Evolutionary conservation across 2,329 filamentous ascomycete genomes (phyloP).

Genomic region (Fusarium denticulatum): DNA sequence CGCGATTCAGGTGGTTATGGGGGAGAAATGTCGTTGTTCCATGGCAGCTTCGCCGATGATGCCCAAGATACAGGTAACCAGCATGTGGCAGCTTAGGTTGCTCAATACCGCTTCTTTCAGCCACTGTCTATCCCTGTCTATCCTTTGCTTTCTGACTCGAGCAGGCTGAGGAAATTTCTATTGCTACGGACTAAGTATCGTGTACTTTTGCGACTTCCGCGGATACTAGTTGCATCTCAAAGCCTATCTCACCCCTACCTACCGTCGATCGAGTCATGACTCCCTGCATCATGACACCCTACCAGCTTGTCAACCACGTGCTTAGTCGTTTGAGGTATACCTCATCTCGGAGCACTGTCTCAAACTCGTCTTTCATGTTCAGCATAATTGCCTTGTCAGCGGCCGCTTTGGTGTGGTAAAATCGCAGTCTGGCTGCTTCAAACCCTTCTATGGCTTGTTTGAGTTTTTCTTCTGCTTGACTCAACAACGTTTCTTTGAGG

Average conservation of each 20-base stretch:
- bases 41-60: conserved; percentile 18
- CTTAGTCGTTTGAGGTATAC: conserved; percentile 33
- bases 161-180: conserved; percentile 4
- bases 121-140: conserved; percentile 9
- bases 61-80: conserved; percentile 2
- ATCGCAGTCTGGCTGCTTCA: conserved; percentile 20
- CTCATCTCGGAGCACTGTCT: conserved; percentile 35
- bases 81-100: conserved; percentile 19
- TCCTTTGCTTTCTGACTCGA: conserved; percentile 26
- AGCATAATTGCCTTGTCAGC: conserved; percentile 27
- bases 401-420: conserved; percentile 17
- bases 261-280: conserved; percentile 12
- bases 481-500: conserved; percentile 9
- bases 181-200: conserved; percentile 13
- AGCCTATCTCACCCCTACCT: conserved; percentile 8
- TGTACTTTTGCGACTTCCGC: conserved; percentile 14
- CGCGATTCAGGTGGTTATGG: conserved; percentile 29
- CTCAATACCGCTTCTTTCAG: conserved; percentile 11
- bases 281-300: conserved; percentile 5
- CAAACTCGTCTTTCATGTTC: conserved; percentile 29
- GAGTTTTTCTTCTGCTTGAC: conserved; percentile 22
- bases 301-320: conserved; percentile 42
- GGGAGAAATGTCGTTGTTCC: conserved; percentile 3
- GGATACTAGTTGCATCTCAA: neutral
- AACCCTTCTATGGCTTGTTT: conserved; percentile 17